Percentiles rank a stretch among this genome's conserved stretches.
Evolutionary conservation across 2,329 filamentous ascomycete species (phyloP).

Genomic region (Cladophialophora immunda): DNA sequence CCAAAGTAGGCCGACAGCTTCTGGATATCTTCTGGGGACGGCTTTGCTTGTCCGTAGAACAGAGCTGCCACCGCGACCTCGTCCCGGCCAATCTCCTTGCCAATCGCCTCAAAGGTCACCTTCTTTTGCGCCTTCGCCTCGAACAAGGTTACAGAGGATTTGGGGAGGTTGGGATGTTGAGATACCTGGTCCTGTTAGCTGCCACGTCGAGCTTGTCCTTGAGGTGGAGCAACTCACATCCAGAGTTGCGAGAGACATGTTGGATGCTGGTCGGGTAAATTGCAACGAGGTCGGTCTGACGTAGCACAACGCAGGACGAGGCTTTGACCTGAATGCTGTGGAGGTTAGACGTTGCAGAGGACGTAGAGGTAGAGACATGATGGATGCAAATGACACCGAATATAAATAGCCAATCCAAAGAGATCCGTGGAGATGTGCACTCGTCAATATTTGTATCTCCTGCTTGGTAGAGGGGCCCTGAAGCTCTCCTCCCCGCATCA

Average conservation of each 20-base stretch:
- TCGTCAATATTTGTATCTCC: conserved; percentile 26
- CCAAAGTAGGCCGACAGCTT: conserved; percentile 73
- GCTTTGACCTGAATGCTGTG: conserved; percentile 26
- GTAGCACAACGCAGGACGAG: conserved; percentile 10
- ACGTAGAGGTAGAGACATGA: conserved; percentile 31
- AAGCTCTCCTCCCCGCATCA: conserved; percentile 30
- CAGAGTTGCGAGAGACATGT: conserved; percentile 55
- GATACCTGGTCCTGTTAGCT: conserved; percentile 61
- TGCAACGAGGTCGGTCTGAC: conserved; percentile 20
- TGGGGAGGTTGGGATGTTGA: conserved; percentile 73
- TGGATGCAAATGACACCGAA: conserved; percentile 14
- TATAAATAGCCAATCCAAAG: conserved; percentile 30
- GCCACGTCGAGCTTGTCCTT: neutral
- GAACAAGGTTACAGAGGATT: conserved; percentile 77
- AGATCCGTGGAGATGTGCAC: conserved; percentile 32
- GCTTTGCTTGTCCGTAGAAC: conserved; percentile 87
- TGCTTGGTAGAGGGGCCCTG: conserved; percentile 27
- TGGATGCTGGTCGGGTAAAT: conserved; percentile 34
- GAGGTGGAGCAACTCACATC: conserved; percentile 45
- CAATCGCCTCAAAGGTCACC: conserved; percentile 82
- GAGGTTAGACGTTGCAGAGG: conserved; percentile 27
- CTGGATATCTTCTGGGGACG: conserved; percentile 73
- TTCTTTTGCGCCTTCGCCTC: conserved; percentile 78
- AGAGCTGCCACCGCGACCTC: conserved; percentile 87
- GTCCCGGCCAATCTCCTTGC: conserved; percentile 74